These are phyloP conservation scores for Nannochloris sp. DNA, from an alignment of 139 green algal genomes.

Conservation along the genomic window DNA sequence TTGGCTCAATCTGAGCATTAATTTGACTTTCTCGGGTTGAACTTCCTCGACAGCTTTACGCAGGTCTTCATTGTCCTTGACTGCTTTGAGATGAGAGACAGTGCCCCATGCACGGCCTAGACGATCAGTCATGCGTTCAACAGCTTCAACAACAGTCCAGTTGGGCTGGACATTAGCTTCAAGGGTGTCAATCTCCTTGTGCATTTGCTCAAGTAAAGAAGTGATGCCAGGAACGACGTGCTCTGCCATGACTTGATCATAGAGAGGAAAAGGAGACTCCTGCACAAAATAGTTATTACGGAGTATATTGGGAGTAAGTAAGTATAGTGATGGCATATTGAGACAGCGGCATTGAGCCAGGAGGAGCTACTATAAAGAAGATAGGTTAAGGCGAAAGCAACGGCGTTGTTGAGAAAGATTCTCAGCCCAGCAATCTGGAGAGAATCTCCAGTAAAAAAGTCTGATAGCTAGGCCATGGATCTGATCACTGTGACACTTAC, in stretches of 20 bases:
- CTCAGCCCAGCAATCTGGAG: no score
- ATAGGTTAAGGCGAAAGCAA: no score
- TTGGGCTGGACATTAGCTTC: slow-evolving; percentile 50
- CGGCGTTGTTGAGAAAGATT: no score
- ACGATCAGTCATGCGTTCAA: slow-evolving; percentile 79
- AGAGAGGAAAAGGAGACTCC: slow-evolving; percentile 66
- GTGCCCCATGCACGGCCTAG: slow-evolving; percentile 79
- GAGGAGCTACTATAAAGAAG: no score
- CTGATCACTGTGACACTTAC: background rate
- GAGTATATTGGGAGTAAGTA: no score
- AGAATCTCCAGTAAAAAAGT: no score
- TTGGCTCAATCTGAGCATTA: slow-evolving; percentile 68
- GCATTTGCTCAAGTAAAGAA: slow-evolving; percentile 61
- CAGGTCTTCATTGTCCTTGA: slow-evolving; percentile 82
- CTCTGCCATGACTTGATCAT: slow-evolving; percentile 73
- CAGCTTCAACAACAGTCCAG: slow-evolving; percentile 80
- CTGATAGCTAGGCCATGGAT: no score
- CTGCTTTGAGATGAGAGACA: slow-evolving; percentile 91
- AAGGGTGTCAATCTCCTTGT: slow-evolving; percentile 64
- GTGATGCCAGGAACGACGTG: slow-evolving; percentile 86
- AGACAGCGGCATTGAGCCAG: no score
- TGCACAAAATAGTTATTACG: no score
- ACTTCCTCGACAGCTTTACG: slow-evolving; percentile 88
- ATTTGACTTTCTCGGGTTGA: slow-evolving; percentile 85
- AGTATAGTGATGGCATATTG: no score